These are phyloP conservation scores for Cyclostephanos invisitatus DNA, from an alignment of 108 stramenopile species.

Conservation along the genomic window DNA sequence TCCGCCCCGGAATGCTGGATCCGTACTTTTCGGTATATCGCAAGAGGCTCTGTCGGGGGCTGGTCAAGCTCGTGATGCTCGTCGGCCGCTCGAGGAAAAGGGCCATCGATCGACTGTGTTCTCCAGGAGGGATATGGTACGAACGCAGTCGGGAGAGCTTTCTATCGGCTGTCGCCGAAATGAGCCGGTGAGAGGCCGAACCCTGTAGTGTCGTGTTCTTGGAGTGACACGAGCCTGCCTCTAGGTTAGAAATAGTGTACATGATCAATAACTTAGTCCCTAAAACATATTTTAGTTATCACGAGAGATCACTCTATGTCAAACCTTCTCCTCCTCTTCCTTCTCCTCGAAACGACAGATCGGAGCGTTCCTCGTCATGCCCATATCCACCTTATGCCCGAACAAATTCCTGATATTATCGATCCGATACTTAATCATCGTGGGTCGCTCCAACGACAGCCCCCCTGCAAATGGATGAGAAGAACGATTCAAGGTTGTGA, in stretches of 20 bases:
- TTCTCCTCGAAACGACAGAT: slow-evolving; percentile 88
- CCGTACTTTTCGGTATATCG: neutral
- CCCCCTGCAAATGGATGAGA: slow-evolving; percentile 68
- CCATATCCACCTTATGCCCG: slow-evolving; percentile 99
- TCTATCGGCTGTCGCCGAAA: too few species aligned
- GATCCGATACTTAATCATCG: slow-evolving; percentile 99
- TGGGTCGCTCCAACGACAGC: slow-evolving; percentile 97
- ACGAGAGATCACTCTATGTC: neutral
- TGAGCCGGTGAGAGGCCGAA: too few species aligned
- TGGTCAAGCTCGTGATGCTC: neutral
- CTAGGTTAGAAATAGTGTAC: neutral
- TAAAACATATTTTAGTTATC: neutral
- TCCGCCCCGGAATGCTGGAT: neutral
- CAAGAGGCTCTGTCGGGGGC: neutral
- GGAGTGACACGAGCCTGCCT: neutral
- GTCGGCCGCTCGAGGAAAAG: neutral
- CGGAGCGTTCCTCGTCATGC: slow-evolving; percentile 91
- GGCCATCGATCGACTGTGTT: neutral
- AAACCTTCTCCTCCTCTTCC: slow-evolving; percentile 22
- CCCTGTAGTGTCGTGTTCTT: too few species aligned
- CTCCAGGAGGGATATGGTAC: neutral
- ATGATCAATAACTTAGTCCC: neutral
- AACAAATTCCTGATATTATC: slow-evolving; percentile 99
- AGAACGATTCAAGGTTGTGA: neutral
- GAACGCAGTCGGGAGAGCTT: slow-evolving; percentile 2